A percentile compares a stretch with the other conserved stretches of the same genome.
Evolutionary conservation across 345 rosid species (phyloP).

Genomic region (Cochlearia excelsa): DNA sequence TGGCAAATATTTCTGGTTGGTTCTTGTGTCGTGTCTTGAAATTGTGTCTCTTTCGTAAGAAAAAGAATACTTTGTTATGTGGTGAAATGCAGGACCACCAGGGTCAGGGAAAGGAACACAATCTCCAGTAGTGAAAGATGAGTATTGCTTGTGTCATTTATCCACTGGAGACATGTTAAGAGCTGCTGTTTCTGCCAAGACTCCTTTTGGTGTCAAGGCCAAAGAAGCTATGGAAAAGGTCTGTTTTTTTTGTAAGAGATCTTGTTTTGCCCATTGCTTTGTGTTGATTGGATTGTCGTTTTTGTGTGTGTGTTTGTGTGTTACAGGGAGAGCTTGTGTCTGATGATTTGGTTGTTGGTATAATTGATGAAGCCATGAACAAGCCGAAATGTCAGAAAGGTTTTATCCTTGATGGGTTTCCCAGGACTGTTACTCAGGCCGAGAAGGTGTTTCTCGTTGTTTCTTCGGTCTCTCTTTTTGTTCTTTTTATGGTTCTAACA

Average conservation of each 20-base stretch:
- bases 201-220: conserved; percentile 91
- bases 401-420: conserved; percentile 91
- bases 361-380: conserved; percentile 89
- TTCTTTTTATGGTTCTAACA: conserved; percentile 9
- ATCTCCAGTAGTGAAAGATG: conserved; percentile 86
- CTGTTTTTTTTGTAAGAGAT: not conserved
- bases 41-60: not conserved
- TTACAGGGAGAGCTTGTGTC: conserved; percentile 74
- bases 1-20: conserved; percentile 1
- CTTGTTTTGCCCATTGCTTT: conserved; percentile 6
- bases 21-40: conserved; percentile 9
- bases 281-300: conserved; percentile 1
- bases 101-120: conserved; percentile 97
- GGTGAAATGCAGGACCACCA: conserved; percentile 67
- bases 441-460: conserved; percentile 50
- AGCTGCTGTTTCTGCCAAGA: conserved; percentile 89
- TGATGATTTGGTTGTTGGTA: conserved; percentile 93
- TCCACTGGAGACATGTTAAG: conserved; percentile 97
- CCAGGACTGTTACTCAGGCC: conserved; percentile 83
- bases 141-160: conserved; percentile 88
- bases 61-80: conserved; percentile 20
- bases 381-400: conserved; percentile 83
- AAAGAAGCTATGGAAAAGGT: conserved; percentile 98
- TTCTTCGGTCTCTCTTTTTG: not conserved
- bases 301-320: not conserved